Base-by-base conservation (phyloP, 768 basidiomycete species). In the Boletus subparvulus region DNA sequence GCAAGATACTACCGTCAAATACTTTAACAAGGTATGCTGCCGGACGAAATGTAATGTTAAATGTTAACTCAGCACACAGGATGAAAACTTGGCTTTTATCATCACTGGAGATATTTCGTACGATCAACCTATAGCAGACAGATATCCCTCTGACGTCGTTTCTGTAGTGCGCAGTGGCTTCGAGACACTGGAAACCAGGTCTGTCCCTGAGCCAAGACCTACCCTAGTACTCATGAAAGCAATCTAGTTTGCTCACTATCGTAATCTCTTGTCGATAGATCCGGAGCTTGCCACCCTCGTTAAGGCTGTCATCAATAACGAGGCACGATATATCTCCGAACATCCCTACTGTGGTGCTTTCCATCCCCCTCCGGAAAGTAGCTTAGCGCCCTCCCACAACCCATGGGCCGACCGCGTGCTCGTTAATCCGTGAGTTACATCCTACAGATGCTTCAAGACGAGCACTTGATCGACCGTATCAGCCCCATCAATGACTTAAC, bases 91-190 rank as follows among this genome's bases (percentile, higher is more conserved):
- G 30, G 89, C 89, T 0, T 92, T 91, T 64, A 87, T 91, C 50
- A 87, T 91, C 59, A 91, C 90, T 39, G 89, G 89, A 44, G 87
- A 90, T 66, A 88, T 91, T 62, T 86, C 85, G 88, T 90, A 68
- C 47, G 84, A 76, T 44, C 21, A 14, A 19, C n/a, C 51, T 48
- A 37, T 57, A 43, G 35, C 41, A 41, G 49, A 46, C 39, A 19
- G n/a, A 43, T 24, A 33, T 52, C 33, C 4, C 17, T 36, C 50
- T 65, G 35, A 67, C 37, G 39, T 41, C 41, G 4, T 54, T 40
- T 47, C 47, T 42, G 40, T 56, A 91, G 88, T 33, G 90, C 90
- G 3, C 89, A 91, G 65, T 92, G 90, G 90, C 77, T 92, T 37
- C 85, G 90, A 48, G 89, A 92, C 66, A 88, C 90, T 21, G 86